These are phyloP conservation scores for Liriodendron chinense DNA, from an alignment of 164 flowering plant genomes.

Conservation along the genomic window DNA sequence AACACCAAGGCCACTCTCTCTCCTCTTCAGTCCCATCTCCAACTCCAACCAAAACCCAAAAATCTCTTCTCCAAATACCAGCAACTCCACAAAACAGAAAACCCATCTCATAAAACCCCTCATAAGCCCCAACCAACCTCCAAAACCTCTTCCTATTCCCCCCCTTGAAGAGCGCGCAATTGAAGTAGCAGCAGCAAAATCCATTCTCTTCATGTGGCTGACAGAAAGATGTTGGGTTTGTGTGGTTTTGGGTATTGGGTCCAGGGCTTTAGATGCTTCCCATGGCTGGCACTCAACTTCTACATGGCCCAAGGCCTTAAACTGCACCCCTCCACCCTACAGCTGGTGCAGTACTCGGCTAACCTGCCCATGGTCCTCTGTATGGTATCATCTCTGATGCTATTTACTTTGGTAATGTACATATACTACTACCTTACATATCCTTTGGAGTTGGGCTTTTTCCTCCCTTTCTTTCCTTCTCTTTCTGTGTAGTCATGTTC, in stretches of 20 bases:
- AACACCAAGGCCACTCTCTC: background rate
- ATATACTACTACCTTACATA: slow-evolving; percentile 69
- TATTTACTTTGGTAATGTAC: slow-evolving; percentile 71
- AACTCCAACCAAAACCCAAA: slow-evolving; percentile 22
- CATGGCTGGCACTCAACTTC: slow-evolving; percentile 86
- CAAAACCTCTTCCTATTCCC: slow-evolving; percentile 7
- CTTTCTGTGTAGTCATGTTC: background rate
- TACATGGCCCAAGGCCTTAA: slow-evolving; percentile 68
- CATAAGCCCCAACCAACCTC: slow-evolving; percentile 15
- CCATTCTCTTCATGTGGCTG: slow-evolving; percentile 24
- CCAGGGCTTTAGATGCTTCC: slow-evolving; percentile 93
- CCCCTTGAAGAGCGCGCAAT: slow-evolving; percentile 9
- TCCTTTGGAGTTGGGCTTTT: slow-evolving; percentile 72
- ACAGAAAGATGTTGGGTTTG: slow-evolving; percentile 43
- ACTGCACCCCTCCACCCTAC: slow-evolving; percentile 68
- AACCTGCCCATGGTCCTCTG: slow-evolving; percentile 92
- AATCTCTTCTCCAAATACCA: slow-evolving; percentile 14
- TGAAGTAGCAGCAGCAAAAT: slow-evolving; percentile 16
- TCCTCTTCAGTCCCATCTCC: slow-evolving; percentile 4
- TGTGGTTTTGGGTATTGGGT: slow-evolving; percentile 93
- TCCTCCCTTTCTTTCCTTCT: background rate
- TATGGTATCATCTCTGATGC: slow-evolving; percentile 91
- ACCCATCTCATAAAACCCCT: slow-evolving; percentile 21
- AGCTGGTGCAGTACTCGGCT: slow-evolving; percentile 69
- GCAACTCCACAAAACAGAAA: slow-evolving; percentile 18